Base-by-base conservation (phyloP, 768 basidiomycete genomes). In the Ramaria sp. region DNA sequence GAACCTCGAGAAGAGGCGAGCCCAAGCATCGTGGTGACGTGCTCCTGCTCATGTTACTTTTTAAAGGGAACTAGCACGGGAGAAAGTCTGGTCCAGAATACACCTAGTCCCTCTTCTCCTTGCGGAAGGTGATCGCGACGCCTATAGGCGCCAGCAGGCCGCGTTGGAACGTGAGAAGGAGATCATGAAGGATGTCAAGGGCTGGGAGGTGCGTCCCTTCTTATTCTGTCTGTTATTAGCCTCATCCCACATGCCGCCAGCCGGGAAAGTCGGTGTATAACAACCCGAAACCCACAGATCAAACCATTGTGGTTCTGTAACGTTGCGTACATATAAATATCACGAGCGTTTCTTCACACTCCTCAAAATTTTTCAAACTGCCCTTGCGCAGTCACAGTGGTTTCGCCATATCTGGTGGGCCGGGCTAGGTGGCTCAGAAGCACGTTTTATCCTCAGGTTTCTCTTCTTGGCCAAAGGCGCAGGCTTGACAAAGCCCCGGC, bases 41-140 rank as follows among this genome's bases (percentile, higher is more conserved):
- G 10, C 42, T 36, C 43, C 25, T 52, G 18, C 16, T 47, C 28
- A 48, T 37, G 16, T 47, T 41, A 12, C 32, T 28, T 16, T 50
- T 30, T 62, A 63, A 74, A 98, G 95, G 69, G 95, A 99, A 72
- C 76, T 98, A 39, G 75, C 86, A 66, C 79, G 95, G 59, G 95
- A 99, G 73, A 85, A 87, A 70, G 81, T 82, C 34, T 97, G 95
- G 95, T 88, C 93, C 56, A 81, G 95, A 59, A 92, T 99, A 65
- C 83, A 98, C 72, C 78, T 96, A 32, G 84, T 93, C 30, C 96
- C 95, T 9, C 67, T 97, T 55, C 76, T 99, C 44, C 75, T 94
- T 61, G 95, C 95, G 37, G 95, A 99, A 67, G 83, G 83, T 3
- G 95, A 99, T 72, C 85, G 96, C 53, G 91, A 94, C 67, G 74